phyloP scores from a whole-genome alignment of 768 basidiomycete species.

The Dictyophora rubrovolvata region DNA sequence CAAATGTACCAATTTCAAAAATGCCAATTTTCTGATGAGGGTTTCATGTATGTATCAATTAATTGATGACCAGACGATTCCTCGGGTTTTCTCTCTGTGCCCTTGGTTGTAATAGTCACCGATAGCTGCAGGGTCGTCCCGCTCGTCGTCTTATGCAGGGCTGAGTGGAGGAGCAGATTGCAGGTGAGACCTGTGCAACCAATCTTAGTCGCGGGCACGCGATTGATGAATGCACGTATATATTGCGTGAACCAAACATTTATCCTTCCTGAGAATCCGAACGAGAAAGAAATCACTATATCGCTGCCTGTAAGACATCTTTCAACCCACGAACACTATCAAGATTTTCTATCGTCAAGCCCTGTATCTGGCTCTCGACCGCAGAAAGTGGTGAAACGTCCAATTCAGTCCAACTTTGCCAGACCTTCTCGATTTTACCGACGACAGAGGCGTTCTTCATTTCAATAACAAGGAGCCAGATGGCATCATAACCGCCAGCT shows the following conservation, averaged over 20 bases:
- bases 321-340: conserved; percentile 47
- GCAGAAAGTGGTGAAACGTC: conserved; percentile 65
- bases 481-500: conserved; percentile 97
- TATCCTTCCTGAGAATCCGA: background rate
- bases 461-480: conserved; percentile 84
- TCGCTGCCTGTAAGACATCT: conserved; percentile 18
- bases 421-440: conserved; percentile 54
- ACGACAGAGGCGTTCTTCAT: conserved; percentile 38
- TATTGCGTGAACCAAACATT: too few relatives aligned
- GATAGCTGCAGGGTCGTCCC: background rate
- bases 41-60: too few relatives aligned
- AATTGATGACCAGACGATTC: too few relatives aligned
- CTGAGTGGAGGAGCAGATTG: too few relatives aligned
- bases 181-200: too few relatives aligned
- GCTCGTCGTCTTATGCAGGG: too few relatives aligned
- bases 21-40: too few relatives aligned
- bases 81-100: background rate
- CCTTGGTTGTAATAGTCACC: background rate
- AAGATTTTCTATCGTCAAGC: conserved; percentile 53
- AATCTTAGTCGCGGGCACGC: too few relatives aligned
- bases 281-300: background rate
- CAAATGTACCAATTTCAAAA: too few relatives aligned
- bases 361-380: conserved; percentile 57
- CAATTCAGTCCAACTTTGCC: conserved; percentile 52
- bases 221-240: too few relatives aligned